Evolutionary conservation across 106 monocot genomes (phyloP), one percentile per base, ranked within the genome.

Genomic region (Phalaenopsis aphrodite): DNA sequence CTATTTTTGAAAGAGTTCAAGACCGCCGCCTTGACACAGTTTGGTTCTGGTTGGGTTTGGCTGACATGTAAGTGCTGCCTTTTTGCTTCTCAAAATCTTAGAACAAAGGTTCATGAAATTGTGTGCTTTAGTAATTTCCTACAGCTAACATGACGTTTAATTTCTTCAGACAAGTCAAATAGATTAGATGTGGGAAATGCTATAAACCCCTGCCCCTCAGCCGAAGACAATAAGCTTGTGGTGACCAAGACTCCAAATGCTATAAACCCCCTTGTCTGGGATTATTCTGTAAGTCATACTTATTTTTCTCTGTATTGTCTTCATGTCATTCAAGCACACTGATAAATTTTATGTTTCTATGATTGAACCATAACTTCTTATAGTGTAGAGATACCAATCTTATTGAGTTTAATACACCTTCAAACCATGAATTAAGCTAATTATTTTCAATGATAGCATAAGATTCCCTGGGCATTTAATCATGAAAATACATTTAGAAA

Each of bases 21-120:
- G 57, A 76, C 39, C 55, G 88, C 94, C 65, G 92, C 96, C 46
- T 80, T 52, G 9, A 86, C 85, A 38, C 96, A 94, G 49, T 94
- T 94, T 86, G 96, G 96, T 80, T 97, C 96, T 55, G 96, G 96
- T 66, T 97, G 96, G 96, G 94, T 80, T 84, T 97, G 96, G 96
- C 92, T 97, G 76, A 81, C 77, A 41, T 94, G 96, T 97, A 75
- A 89, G 92, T 82, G 11, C 55, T 76, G 16, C n/a, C 19, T 21
- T 65, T 74, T 17, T 47, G 41, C 16, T 16, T 38, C 42, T 75
- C 41, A 75, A 58, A 7, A 73, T 24, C 9, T 38, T 43, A 7
- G 2, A 39, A 43, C 2, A 45, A 81, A 23, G 3, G 18, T 30
- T 12, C 8, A 46, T 47, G 5, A 21, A 16, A 24, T n/a, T 15